phyloP scores from a whole-genome alignment of 208 protist genomes.

The Trypanosoma cruzi region DNA sequence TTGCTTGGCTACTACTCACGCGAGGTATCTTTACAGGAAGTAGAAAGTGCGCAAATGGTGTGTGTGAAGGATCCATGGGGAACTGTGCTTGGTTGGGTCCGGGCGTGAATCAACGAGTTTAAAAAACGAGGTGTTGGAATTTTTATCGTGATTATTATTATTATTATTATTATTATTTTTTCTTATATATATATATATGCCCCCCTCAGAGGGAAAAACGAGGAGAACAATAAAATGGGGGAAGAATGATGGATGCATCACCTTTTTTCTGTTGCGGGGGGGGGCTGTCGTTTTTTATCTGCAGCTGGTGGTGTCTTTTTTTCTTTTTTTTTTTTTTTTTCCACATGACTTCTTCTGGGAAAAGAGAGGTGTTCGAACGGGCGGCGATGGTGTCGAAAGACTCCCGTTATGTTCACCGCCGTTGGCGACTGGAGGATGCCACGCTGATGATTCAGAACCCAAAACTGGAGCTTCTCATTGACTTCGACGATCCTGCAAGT shows the following conservation, averaged over 20 bases:
- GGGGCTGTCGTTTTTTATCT: too few relatives aligned
- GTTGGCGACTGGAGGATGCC: constrained; percentile 75
- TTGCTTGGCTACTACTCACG: not conserved
- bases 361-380: not conserved
- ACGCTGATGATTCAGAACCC: constrained; percentile 53
- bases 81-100: constrained; percentile 23
- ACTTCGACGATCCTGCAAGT: constrained; percentile 69
- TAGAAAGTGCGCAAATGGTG: not conserved
- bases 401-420: constrained; percentile 57
- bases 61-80: constrained; percentile 7
- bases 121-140: not conserved
- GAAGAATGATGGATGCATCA: too few relatives aligned
- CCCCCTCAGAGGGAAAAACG: too few relatives aligned
- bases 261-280: too few relatives aligned
- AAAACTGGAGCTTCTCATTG: constrained; percentile 67
- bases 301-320: not conserved
- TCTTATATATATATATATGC: constrained; percentile 21
- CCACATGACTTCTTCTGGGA: not conserved
- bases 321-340: not conserved
- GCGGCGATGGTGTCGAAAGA: constrained; percentile 55
- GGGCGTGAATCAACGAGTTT: constrained; percentile 4
- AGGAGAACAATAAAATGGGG: too few relatives aligned
- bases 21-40: constrained; percentile 1
- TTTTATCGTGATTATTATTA: too few relatives aligned
- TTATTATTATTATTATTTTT: too few relatives aligned